Base-by-base conservation (phyloP, 2,329 filamentous ascomycete species). In the Fusarium tjaetaba region DNA sequence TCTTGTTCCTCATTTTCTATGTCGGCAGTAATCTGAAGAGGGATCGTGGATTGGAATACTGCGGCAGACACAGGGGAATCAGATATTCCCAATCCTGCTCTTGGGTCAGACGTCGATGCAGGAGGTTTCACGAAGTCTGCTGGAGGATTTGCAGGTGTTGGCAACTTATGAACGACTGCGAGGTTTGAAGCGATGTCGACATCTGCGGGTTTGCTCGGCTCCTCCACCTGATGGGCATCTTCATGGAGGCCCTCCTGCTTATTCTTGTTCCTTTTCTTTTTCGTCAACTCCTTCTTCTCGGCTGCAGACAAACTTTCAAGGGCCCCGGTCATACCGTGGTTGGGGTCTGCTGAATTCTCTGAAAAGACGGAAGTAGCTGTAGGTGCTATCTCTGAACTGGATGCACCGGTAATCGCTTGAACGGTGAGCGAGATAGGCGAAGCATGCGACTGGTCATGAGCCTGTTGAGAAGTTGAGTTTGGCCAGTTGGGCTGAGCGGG, bases 261-360 rank as follows among this genome's bases (percentile, higher is more conserved):
- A 28, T 57, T 61, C 30, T 61, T 68, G 42, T 26, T 32, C 42
- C 66, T 49, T 16, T 52, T 70, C 26, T 61, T 63, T 43, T 22
- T 28, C 38, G 67, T 51, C n/a, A 43, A 55, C 34, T 63, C 71
- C 38, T 68, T 72, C 48, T 58, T 56, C 43, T 72, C 70, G 18
- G 57, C 61, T 34, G 41, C 53, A 11, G 68, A 57, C 34, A 64
- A 45, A 39, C 48, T 56, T 34, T 30, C 26, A 11, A 39, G 28
- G 22, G 34, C 53, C 32, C 53, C 46, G 22, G 41, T 38, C 9
- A 30, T 42, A 9, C 46, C 43, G 14, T 52, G 32, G 15, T 13
- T 45, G 30, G 26, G 34, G n/a, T 36, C 53, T 32, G 34, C n/a
- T 36, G 45, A 46, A 16, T 51, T 26, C 28, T 51, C 55, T 9